Percentiles rank a stretch among this genome's conserved stretches.
Evolutionary conservation across 768 basidiomycete genomes (phyloP).

Genomic region (Melanogaster broomeanus): DNA sequence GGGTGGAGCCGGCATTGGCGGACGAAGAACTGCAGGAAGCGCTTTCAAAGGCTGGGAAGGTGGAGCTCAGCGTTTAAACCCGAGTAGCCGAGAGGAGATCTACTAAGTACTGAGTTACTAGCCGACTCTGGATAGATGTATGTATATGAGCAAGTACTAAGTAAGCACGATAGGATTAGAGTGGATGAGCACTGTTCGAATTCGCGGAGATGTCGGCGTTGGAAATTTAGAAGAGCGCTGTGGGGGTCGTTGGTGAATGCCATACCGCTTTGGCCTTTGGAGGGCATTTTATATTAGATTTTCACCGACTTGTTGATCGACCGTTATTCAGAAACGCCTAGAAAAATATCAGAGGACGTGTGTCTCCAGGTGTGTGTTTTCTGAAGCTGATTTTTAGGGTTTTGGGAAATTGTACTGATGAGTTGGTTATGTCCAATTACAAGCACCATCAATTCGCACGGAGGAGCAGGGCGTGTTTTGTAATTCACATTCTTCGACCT

Average conservation of each 20-base stretch:
- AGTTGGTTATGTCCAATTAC: slow-evolving; percentile 2
- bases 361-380: slow-evolving; percentile 11
- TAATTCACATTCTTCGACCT: slow-evolving; percentile 13
- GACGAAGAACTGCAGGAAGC: slow-evolving; percentile 55
- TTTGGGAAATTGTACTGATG: too few relatives aligned
- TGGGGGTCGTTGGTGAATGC: neutral
- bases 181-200: too few relatives aligned
- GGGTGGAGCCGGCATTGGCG: slow-evolving; percentile 84
- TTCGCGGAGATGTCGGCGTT: slow-evolving; percentile 16
- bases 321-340: neutral
- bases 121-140: too few relatives aligned
- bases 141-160: too few relatives aligned
- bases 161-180: too few relatives aligned
- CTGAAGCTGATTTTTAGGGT: neutral
- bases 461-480: slow-evolving; percentile 18
- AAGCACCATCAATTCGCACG: slow-evolving; percentile 30
- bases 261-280: neutral
- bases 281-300: neutral
- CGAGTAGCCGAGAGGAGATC: too few relatives aligned
- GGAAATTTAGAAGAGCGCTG: slow-evolving; percentile 22
- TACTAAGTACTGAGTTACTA: too few relatives aligned
- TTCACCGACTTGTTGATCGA: neutral
- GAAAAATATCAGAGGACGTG: neutral
- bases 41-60: slow-evolving; percentile 51
- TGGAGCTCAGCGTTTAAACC: slow-evolving; percentile 65